A percentile compares a stretch with the other conserved stretches of the same genome.
These are phyloP conservation scores for Eucalyptus dawsonii DNA, from an alignment of 345 rosid genomes.

Conservation along the genomic window DNA sequence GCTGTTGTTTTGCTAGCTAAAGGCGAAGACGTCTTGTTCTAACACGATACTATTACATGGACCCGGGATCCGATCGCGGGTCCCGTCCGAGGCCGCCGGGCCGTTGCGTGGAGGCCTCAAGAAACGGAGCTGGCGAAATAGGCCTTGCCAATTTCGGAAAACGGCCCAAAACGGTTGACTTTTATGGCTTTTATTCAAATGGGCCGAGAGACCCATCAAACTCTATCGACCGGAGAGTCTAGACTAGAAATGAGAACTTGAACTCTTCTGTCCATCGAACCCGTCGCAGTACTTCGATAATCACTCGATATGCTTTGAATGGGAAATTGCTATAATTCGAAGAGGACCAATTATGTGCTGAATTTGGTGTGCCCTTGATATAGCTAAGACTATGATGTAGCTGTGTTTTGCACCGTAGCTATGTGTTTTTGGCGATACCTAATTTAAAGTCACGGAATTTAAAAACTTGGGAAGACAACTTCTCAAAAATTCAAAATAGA, in stretches of 20 bases:
- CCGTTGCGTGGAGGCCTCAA: neutral
- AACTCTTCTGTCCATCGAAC: neutral
- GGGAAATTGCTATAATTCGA: neutral
- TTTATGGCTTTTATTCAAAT: neutral
- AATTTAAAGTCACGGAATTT: neutral
- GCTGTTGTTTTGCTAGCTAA: neutral
- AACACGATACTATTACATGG: neutral
- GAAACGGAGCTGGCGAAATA: neutral
- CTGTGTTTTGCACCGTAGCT: neutral
- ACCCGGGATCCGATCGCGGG: neutral
- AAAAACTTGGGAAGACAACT: rapidly evolving
- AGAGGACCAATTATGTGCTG: neutral
- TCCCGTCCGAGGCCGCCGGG: neutral
- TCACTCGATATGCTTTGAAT: neutral
- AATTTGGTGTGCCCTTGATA: neutral
- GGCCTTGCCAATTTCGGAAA: neutral
- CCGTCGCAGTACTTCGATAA: neutral
- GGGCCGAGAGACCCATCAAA: neutral
- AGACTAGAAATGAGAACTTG: neutral
- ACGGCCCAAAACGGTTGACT: neutral
- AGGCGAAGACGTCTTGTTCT: neutral
- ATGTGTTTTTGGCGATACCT: neutral
- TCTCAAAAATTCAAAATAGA: neutral
- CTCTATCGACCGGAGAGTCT: neutral
- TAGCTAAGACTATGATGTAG: neutral